Evolutionary conservation across 2,329 filamentous ascomycete species (phyloP).

Genomic region (Penicillium sp.): DNA sequence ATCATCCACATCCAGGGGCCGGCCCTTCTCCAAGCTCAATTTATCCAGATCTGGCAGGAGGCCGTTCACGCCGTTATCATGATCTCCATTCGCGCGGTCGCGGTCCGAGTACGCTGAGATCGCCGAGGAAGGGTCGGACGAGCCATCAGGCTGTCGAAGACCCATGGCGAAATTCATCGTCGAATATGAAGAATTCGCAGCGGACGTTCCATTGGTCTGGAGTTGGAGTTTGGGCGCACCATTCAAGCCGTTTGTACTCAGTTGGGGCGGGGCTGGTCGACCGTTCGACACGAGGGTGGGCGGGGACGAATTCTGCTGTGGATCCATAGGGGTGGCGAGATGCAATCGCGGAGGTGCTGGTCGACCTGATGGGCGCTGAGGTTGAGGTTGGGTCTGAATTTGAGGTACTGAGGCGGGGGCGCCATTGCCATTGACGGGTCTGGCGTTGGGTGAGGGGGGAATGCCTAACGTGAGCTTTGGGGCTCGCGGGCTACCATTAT

Average conservation of each 20-base stretch:
- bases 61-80: conserved; percentile 74
- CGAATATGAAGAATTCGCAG: conserved; percentile 72
- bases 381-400: conserved; percentile 53
- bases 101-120: conserved; percentile 81
- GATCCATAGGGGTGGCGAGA: conserved; percentile 84
- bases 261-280: conserved; percentile 55
- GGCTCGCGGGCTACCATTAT: conserved; percentile 59
- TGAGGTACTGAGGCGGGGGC: conserved; percentile 36
- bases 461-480: conserved; percentile 86
- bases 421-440: conserved; percentile 60
- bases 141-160: conserved; percentile 57
- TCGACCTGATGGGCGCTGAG: conserved; percentile 42
- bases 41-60: conserved; percentile 75
- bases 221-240: conserved; percentile 74
- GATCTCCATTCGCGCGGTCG: conserved; percentile 73
- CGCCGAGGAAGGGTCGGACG: conserved; percentile 80
- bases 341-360: conserved; percentile 74
- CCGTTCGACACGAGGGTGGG: conserved; percentile 53
- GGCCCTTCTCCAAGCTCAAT: conserved; percentile 74
- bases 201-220: conserved; percentile 73
- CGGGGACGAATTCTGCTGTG: conserved; percentile 63
- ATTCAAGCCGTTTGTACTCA: conserved; percentile 68
- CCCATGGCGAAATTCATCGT: conserved; percentile 77
- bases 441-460: conserved; percentile 76
- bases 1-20: conserved; percentile 85